Evolutionary conservation across 768 basidiomycete genomes (phyloP).

Genomic region (Imleria badia): DNA sequence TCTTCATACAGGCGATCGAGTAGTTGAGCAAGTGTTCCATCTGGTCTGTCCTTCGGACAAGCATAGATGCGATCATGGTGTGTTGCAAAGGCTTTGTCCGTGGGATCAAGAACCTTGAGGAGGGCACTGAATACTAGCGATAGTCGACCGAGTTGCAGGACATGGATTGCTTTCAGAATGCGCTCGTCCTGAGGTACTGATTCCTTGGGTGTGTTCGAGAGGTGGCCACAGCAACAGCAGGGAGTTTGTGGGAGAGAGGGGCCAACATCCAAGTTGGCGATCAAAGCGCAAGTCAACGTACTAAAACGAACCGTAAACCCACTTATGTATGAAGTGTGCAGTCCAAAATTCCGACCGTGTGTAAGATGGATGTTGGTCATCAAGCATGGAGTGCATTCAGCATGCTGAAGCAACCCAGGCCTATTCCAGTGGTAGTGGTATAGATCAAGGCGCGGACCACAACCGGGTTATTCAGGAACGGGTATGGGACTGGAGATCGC

Average conservation of each 20-base stretch:
- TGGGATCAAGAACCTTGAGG: background rate
- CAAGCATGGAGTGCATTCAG: conserved; percentile 58
- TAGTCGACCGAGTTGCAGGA: background rate
- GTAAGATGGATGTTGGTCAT: background rate
- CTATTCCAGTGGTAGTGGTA: conserved; percentile 46
- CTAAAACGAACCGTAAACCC: too few relatives aligned
- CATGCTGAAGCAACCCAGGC: conserved; percentile 52
- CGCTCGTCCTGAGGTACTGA: background rate
- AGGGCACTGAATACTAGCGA: background rate
- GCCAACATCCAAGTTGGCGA: too few relatives aligned
- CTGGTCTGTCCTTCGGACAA: background rate
- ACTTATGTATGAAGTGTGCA: background rate
- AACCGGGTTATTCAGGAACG: conserved; percentile 69
- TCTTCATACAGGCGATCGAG: background rate
- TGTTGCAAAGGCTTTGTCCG: background rate
- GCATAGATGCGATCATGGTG: background rate
- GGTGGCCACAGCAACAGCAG: background rate
- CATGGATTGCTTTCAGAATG: background rate
- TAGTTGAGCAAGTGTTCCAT: background rate
- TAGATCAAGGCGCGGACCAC: conserved; percentile 60
- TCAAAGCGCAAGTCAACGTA: too few relatives aligned
- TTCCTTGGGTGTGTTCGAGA: background rate
- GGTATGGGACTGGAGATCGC: conserved; percentile 67
- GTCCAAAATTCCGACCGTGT: background rate
- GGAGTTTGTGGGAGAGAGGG: too few relatives aligned